A percentile compares a stretch with the other conserved stretches of the same genome.
Conservation (phyloP, 805 yeast genomes). For the Yarrowia sp. region DNA sequence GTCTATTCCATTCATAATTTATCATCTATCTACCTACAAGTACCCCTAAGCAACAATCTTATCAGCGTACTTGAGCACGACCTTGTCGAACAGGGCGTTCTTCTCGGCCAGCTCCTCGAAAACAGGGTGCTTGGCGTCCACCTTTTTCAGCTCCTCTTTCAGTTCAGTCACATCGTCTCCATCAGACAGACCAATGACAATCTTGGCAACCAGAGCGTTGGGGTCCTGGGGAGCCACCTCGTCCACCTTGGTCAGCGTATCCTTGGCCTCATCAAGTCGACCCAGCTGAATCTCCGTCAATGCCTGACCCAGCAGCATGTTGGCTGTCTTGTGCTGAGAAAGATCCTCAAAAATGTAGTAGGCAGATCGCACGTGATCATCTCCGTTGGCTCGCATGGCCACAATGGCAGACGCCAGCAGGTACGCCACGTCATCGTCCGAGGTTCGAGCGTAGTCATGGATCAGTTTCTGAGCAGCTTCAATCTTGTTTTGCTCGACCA, state of each 20-base stretch:
- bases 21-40: neutral
- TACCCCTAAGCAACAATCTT: constrained; percentile 12
- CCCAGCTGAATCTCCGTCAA: constrained; percentile 75
- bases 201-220: constrained; percentile 56
- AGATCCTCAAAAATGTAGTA: constrained; percentile 65
- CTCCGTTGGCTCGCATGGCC: constrained; percentile 38
- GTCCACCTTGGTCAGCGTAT: constrained; percentile 47
- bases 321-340: constrained; percentile 52
- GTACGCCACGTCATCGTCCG: constrained; percentile 18
- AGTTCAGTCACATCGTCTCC: constrained; percentile 47
- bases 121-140: constrained; percentile 57
- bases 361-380: constrained; percentile 42
- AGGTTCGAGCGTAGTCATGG: constrained; percentile 30
- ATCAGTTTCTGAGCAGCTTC: constrained; percentile 51
- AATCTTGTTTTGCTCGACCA: constrained; percentile 44
- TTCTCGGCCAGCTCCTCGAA: constrained; percentile 61
- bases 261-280: constrained; percentile 79
- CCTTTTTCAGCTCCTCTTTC: constrained; percentile 46
- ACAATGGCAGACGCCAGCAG: constrained; percentile 13
- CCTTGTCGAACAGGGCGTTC: constrained; percentile 61
- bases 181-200: constrained; percentile 58
- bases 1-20: too few relatives aligned
- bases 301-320: constrained; percentile 60
- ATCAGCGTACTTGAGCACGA: constrained; percentile 44
- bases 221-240: constrained; percentile 42